Conservation (phyloP, 202 grass and related monocot genomes). For the Dendrocalamus latiflorus region DNA sequence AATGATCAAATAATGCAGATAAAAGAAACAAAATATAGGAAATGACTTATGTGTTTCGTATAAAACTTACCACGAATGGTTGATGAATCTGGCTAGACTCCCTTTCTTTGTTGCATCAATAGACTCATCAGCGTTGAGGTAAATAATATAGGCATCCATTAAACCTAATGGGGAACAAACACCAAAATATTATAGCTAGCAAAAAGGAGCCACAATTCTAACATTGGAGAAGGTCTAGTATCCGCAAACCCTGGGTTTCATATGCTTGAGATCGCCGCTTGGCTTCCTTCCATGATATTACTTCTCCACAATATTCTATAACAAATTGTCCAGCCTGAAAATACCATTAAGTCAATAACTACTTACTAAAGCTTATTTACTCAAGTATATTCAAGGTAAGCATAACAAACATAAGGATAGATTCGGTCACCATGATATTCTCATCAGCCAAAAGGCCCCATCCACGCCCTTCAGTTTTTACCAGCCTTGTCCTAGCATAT, state of each 20-base stretch:
- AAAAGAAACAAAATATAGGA: slow-evolving; percentile 18
- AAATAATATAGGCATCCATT: slow-evolving; percentile 87
- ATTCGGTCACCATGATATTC: slow-evolving; percentile 70
- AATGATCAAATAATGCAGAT: slow-evolving; percentile 16
- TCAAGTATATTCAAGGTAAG: neutral
- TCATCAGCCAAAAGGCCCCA: too few species aligned
- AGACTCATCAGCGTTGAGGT: too few species aligned
- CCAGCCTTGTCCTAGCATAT: slow-evolving; percentile 72
- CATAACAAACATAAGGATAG: slow-evolving; percentile 9
- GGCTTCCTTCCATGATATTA: slow-evolving; percentile 97
- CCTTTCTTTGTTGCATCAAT: slow-evolving; percentile 98
- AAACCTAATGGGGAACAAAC: slow-evolving; percentile 50
- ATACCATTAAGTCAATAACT: neutral
- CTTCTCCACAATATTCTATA: slow-evolving; percentile 96
- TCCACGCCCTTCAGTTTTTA: too few species aligned
- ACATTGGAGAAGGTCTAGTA: neutral
- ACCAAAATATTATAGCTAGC: slow-evolving; percentile 9
- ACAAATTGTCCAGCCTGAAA: slow-evolving; percentile 89
- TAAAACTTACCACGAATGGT: slow-evolving; percentile 79
- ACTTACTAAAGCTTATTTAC: neutral
- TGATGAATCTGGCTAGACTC: slow-evolving; percentile 92
- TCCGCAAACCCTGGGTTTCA: slow-evolving; percentile 64
- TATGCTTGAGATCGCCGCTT: slow-evolving; percentile 79
- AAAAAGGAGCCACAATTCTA: neutral
- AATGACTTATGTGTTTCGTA: neutral